Conservation (phyloP, 306 rosid genomes). For the Canavalia gladiata region DNA sequence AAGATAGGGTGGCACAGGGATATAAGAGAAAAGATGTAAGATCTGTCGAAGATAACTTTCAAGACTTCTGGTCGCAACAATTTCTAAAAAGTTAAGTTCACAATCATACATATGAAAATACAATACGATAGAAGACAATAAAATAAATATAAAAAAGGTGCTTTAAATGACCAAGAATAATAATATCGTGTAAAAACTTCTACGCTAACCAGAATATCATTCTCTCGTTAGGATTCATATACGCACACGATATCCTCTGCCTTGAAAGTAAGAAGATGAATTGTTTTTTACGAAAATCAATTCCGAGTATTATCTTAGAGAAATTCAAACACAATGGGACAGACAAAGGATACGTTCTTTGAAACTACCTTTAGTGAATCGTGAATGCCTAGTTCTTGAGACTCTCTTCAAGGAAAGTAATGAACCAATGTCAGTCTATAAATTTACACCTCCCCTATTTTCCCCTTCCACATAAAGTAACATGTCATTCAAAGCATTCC, state of each 20-base stretch:
- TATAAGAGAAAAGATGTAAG: too few species aligned
- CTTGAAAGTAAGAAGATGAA: constrained; percentile 7
- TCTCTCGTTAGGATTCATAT: background rate
- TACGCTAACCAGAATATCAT: too few species aligned
- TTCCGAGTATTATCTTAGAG: background rate
- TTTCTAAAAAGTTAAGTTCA: background rate
- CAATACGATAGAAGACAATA: background rate
- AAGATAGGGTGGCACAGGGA: background rate
- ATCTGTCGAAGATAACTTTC: background rate
- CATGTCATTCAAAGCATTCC: constrained; percentile 38
- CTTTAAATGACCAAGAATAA: background rate
- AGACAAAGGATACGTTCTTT: constrained; percentile 10
- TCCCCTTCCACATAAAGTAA: constrained; percentile 16
- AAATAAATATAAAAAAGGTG: background rate
- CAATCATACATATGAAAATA: background rate
- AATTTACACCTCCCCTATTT: constrained; percentile 31
- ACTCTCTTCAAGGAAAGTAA: constrained; percentile 34
- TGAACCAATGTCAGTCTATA: constrained; percentile 40
- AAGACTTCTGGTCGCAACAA: background rate
- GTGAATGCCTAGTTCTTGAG: constrained; percentile 25
- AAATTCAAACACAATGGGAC: constrained; percentile 8
- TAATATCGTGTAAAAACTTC: background rate
- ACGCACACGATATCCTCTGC: background rate
- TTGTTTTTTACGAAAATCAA: background rate
- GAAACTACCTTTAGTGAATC: background rate